These are phyloP conservation scores for Mortierella sp. DNA, from an alignment of 371 early-diverging fungal genomes.

Conservation along the genomic window DNA sequence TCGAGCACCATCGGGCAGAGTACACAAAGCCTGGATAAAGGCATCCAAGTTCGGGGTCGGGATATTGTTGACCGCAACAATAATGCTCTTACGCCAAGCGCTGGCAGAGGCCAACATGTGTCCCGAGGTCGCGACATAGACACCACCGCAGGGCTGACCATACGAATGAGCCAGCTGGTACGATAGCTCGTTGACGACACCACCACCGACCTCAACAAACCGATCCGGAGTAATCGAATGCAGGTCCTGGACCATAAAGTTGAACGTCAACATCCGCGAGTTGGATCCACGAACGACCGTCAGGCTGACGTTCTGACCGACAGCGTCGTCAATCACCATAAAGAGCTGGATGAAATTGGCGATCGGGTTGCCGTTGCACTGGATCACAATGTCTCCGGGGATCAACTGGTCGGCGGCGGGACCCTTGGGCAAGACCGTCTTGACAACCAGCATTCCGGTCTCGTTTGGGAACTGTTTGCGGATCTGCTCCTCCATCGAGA, in stretches of 20 bases:
- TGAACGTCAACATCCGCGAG: conserved; percentile 62
- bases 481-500: conserved; percentile 69
- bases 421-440: conserved; percentile 76
- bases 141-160: conserved; percentile 79
- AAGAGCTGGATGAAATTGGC: conserved; percentile 80
- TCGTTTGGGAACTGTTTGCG: conserved; percentile 70
- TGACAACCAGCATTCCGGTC: conserved; percentile 83
- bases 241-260: conserved; percentile 76
- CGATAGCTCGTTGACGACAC: conserved; percentile 83
- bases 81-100: conserved; percentile 71
- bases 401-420: conserved; percentile 74
- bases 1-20: conserved; percentile 81
- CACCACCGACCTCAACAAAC: conserved; percentile 90
- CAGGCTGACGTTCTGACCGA: conserved; percentile 71
- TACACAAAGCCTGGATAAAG: conserved; percentile 75
- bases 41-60: conserved; percentile 83
- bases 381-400: conserved; percentile 82
- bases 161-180: conserved; percentile 89
- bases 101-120: conserved; percentile 75
- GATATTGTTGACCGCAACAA: conserved; percentile 75
- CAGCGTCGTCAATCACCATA: conserved; percentile 73
- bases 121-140: conserved; percentile 84
- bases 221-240: conserved; percentile 79
- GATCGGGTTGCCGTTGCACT: conserved; percentile 69
- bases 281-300: conserved; percentile 80